These are phyloP conservation scores for Zoysia pacifica DNA, from an alignment of 176 grass and related monocot genomes.

Conservation along the genomic window DNA sequence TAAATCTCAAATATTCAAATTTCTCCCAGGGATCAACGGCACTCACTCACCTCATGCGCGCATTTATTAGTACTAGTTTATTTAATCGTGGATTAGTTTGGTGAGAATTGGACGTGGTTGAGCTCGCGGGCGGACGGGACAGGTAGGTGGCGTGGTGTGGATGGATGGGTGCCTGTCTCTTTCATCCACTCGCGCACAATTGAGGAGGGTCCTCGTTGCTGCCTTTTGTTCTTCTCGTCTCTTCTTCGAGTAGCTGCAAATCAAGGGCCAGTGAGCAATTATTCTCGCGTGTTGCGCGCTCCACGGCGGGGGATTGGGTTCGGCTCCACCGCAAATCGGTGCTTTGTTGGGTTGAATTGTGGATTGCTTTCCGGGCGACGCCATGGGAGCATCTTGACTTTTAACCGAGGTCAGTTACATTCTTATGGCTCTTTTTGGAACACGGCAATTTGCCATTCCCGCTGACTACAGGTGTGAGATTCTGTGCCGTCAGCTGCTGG, in stretches of 20 bases:
- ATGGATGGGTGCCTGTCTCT: slow-evolving; percentile 25
- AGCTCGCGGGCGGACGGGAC: too few species aligned
- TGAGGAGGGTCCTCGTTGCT: too few species aligned
- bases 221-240: neutral
- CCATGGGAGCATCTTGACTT: neutral
- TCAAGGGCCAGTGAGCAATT: neutral
- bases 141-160: neutral
- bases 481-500: neutral
- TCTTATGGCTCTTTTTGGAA: too few species aligned
- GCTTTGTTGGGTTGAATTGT: slow-evolving; percentile 1
- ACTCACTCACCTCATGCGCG: neutral
- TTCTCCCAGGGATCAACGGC: too few species aligned
- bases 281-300: slow-evolving; percentile 5
- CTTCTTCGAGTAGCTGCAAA: neutral
- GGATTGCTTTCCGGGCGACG: slow-evolving; percentile 4
- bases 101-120: neutral
- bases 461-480: slow-evolving; percentile 13
- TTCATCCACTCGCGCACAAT: slow-evolving; percentile 28
- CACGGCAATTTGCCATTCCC: too few species aligned
- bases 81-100: neutral
- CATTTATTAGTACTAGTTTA: slow-evolving; percentile 8
- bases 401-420: neutral
- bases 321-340: slow-evolving; percentile 6
- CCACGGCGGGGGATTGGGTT: slow-evolving; percentile 8
- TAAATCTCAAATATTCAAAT: too few species aligned